Conservation (phyloP, 2,329 filamentous ascomycete genomes). For the Trichophyton equinum region DNA sequence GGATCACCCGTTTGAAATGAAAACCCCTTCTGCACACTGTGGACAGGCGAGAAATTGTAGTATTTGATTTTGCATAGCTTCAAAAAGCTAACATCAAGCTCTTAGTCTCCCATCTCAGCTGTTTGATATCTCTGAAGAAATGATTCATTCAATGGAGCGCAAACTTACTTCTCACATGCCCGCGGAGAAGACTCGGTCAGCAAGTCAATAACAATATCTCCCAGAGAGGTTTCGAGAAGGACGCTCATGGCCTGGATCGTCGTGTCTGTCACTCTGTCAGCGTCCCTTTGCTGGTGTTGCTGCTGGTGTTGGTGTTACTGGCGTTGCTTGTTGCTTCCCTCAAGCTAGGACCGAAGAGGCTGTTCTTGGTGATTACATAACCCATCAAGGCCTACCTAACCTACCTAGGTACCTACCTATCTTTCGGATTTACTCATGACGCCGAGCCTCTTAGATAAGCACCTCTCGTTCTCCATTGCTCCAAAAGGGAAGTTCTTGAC, state of each 20-base stretch:
- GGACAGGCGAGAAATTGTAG: constrained; percentile 91
- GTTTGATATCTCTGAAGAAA: constrained; percentile 23
- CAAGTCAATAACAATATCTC: constrained; percentile 90
- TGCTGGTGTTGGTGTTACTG: too few species aligned
- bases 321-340: too few species aligned
- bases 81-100: constrained; percentile 57
- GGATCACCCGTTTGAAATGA: constrained; percentile 95
- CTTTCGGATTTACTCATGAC: not conserved
- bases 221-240: constrained; percentile 79
- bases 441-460: too few species aligned
- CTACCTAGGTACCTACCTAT: not conserved
- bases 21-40: constrained; percentile 87
- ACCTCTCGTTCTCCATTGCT: too few species aligned
- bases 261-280: not conserved
- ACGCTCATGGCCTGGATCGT: constrained; percentile 58
- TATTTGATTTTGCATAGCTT: constrained; percentile 99
- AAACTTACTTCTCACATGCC: constrained; percentile 85
- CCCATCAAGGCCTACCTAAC: too few species aligned
- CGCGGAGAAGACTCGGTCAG: constrained; percentile 79
- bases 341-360: too few species aligned
- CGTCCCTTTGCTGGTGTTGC: not conserved
- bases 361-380: too few species aligned
- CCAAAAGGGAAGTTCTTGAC: too few species aligned
- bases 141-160: not conserved
- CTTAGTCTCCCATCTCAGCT: constrained; percentile 48